phyloP scores from a whole-genome alignment of 305 asterid species.

The Vinca major region DNA sequence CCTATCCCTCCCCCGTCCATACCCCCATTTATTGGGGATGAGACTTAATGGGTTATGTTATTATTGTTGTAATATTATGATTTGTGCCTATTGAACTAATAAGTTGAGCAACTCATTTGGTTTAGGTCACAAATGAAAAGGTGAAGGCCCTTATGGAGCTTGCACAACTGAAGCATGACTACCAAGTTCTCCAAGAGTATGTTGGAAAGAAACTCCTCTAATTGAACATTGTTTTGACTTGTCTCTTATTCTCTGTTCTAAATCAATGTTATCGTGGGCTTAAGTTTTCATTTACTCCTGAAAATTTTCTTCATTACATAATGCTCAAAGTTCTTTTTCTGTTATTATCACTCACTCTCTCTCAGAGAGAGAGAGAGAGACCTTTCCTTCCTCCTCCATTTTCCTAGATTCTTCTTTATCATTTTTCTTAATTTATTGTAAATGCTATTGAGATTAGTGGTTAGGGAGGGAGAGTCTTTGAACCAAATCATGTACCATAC shows the following conservation, averaged over 20 bases:
- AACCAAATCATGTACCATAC: no score
- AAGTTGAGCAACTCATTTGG: slow-evolving; percentile 15
- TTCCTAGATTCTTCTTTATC: not conserved
- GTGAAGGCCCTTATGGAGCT: slow-evolving; percentile 90
- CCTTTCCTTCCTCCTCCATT: not conserved
- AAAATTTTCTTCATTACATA: not conserved
- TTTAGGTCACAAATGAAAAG: slow-evolving; percentile 89
- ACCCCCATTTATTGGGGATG: no score
- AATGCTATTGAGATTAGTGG: no score
- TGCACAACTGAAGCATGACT: slow-evolving; percentile 80
- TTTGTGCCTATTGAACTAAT: not conserved
- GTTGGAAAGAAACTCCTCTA: slow-evolving; percentile 9
- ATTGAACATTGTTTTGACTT: not conserved
- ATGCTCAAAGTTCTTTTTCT: no score
- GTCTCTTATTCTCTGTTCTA: not conserved
- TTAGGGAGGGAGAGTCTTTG: no score
- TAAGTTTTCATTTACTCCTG: not conserved
- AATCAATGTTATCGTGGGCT: not conserved
- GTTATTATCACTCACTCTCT: no score
- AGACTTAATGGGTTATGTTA: not conserved
- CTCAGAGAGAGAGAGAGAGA: no score
- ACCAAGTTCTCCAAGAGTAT: slow-evolving; percentile 52
- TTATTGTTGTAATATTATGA: not conserved
- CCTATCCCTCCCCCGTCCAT: no score
- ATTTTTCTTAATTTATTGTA: not conserved